These are phyloP conservation scores for Myxozyma lipomycoides DNA, from an alignment of 805 yeast species.

Conservation along the genomic window DNA sequence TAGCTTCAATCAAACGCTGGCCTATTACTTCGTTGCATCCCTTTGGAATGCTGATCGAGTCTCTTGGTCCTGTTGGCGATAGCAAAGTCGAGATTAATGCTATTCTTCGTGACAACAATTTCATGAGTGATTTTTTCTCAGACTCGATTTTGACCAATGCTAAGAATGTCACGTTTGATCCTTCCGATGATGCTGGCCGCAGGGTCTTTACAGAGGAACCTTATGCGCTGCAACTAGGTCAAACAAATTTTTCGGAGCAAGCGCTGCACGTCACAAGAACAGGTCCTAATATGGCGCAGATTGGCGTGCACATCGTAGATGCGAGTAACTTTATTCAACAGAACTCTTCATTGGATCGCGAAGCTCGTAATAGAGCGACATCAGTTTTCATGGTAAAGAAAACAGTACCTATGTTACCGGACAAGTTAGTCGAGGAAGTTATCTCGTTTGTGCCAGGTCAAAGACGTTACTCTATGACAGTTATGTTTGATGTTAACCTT, in stretches of 20 bases:
- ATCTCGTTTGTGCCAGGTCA: slow-evolving; percentile 58
- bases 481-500: slow-evolving; percentile 75
- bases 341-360: slow-evolving; percentile 76
- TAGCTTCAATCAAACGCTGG: slow-evolving; percentile 97
- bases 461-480: slow-evolving; percentile 64
- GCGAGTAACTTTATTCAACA: slow-evolving; percentile 65
- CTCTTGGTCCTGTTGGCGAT: slow-evolving; percentile 76
- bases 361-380: slow-evolving; percentile 84
- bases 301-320: slow-evolving; percentile 86
- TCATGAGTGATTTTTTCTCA: slow-evolving; percentile 41
- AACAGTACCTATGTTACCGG: slow-evolving; percentile 64
- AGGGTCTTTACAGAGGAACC: slow-evolving; percentile 57
- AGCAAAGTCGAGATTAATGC: slow-evolving; percentile 79
- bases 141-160: slow-evolving; percentile 38
- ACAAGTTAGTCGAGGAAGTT: slow-evolving; percentile 52
- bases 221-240: slow-evolving; percentile 58
- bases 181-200: slow-evolving; percentile 40
- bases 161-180: slow-evolving; percentile 1
- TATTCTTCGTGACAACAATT: slow-evolving; percentile 65
- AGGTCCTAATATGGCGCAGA: slow-evolving; percentile 58
- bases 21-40: slow-evolving; percentile 98
- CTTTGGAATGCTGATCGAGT: slow-evolving; percentile 87
- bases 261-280: slow-evolving; percentile 74
- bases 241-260: slow-evolving; percentile 57
- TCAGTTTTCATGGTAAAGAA: slow-evolving; percentile 84